Evolutionary conservation across 768 basidiomycete genomes (phyloP).

Genomic region (Russula abietina): DNA sequence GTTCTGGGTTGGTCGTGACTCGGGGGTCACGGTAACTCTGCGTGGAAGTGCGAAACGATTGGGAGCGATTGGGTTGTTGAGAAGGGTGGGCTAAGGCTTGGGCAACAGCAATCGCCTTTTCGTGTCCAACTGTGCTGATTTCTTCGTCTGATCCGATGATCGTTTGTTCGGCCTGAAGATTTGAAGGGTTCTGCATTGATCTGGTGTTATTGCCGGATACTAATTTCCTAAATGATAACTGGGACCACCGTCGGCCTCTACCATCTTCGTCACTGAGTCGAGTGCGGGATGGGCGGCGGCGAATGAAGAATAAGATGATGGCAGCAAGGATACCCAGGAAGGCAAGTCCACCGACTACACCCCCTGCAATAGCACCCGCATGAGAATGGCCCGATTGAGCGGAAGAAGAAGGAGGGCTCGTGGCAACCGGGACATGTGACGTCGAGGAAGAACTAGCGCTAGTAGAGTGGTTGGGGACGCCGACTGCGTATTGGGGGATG

Average conservation of each 20-base stretch:
- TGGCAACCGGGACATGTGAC: constrained; percentile 20
- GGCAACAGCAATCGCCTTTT: constrained; percentile 5
- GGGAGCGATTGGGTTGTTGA: background rate
- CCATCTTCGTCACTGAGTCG: background rate
- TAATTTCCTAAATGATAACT: background rate
- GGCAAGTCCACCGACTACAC: constrained; percentile 43
- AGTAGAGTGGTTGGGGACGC: background rate
- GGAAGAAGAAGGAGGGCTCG: constrained; percentile 10
- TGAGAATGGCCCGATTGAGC: constrained; percentile 26
- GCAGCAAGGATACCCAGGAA: constrained; percentile 35
- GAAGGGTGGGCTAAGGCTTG: background rate
- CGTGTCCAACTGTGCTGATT: constrained; percentile 15
- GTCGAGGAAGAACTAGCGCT: constrained; percentile 25
- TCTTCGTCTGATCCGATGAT: constrained; percentile 21
- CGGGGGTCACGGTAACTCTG: background rate
- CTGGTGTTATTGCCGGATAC: background rate
- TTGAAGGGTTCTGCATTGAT: background rate
- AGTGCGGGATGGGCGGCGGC: constrained; percentile 3
- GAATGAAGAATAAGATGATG: constrained; percentile 14
- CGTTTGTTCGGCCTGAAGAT: constrained; percentile 3
- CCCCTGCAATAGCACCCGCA: constrained; percentile 46
- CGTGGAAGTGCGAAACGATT: constrained; percentile 11
- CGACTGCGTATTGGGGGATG: constrained; percentile 25
- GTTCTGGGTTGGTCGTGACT: background rate
- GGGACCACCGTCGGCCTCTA: background rate